Base-by-base conservation (phyloP, 2,329 filamentous ascomycete genomes). In the Orbilia oligospora region DNA sequence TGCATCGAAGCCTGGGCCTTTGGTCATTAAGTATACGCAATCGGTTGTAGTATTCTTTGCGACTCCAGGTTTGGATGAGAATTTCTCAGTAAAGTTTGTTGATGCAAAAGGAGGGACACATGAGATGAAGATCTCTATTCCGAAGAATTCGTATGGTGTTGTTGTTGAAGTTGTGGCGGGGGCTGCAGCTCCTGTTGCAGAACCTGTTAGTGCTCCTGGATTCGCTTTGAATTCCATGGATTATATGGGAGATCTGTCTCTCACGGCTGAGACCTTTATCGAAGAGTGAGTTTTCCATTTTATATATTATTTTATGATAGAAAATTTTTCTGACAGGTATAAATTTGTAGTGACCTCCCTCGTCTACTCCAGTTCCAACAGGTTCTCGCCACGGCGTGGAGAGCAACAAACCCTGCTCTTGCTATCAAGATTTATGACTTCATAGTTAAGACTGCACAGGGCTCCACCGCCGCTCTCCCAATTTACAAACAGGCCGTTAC, bases 311-410 rank as follows among this genome's bases (percentile, higher is more conserved):
- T n/a, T n/a, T n/a, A n/a, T n/a, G n/a, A n/a, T n/a, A n/a, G n/a
- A n/a, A n/a, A n/a, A n/a, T n/a, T n/a, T 49, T 49, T 24, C 20
- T 49, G 9, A 24, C 46, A 30, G 24, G 27, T 30, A n/a, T 1
- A 33, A 18, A n/a, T 27, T n/a, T 46, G 10, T 46, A 79, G 76
- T 66, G 76, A 79, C 44, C 76, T 79, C 24, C 69, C 76, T 16
- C 76, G 76, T 6, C 38, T 79, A 0, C 70, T 79, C 58, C 76
- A 79, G 51, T 79, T 79, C 38, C 76, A 79, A 48, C 76, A 72
- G 18, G 70, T 79, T 9, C 38, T 79, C 1, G 76, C 76, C 18
- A 72, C 70, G 0, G 68, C 76, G 16, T 79, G 76, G 76, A 79
- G 56, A 49, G 53, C 66, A 6, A 56, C 69, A 1, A 73, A 79